These are phyloP conservation scores for Phalaenopsis aphrodite DNA, from an alignment of 106 monocot species.

Conservation along the genomic window DNA sequence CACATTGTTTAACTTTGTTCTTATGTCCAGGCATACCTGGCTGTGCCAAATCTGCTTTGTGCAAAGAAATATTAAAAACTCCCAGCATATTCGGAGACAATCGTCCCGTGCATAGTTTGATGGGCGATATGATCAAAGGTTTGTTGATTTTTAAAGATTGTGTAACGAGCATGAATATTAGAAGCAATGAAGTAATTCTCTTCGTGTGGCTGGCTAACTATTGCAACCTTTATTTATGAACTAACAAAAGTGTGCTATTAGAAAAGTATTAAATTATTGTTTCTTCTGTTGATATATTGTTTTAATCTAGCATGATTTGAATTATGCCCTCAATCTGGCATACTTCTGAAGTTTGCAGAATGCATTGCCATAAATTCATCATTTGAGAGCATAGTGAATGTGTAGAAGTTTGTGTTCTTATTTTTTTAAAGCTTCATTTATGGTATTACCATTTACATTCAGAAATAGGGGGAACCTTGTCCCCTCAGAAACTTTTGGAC, in stretches of 20 bases:
- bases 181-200: neutral
- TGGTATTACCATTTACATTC: too few relatives aligned
- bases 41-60: slow-evolving; percentile 97
- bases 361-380: neutral
- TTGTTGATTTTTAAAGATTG: neutral
- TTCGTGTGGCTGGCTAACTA: neutral
- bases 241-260: neutral
- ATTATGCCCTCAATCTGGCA: neutral
- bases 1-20: neutral
- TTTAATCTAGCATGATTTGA: slow-evolving; percentile 2
- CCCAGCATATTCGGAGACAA: slow-evolving; percentile 70
- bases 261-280: neutral
- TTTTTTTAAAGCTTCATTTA: neutral
- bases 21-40: slow-evolving; percentile 82
- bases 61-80: slow-evolving; percentile 71
- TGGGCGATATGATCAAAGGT: slow-evolving; percentile 99
- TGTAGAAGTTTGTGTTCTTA: neutral
- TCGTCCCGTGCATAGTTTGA: slow-evolving; percentile 84
- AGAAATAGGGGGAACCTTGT: too few relatives aligned
- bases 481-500: too few relatives aligned
- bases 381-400: neutral
- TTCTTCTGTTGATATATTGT: neutral
- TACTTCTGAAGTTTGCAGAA: neutral
- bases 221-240: neutral
- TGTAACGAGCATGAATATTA: neutral